Evolutionary conservation across 768 basidiomycete species (phyloP).

Genomic region (Pisolithus marmoratus): DNA sequence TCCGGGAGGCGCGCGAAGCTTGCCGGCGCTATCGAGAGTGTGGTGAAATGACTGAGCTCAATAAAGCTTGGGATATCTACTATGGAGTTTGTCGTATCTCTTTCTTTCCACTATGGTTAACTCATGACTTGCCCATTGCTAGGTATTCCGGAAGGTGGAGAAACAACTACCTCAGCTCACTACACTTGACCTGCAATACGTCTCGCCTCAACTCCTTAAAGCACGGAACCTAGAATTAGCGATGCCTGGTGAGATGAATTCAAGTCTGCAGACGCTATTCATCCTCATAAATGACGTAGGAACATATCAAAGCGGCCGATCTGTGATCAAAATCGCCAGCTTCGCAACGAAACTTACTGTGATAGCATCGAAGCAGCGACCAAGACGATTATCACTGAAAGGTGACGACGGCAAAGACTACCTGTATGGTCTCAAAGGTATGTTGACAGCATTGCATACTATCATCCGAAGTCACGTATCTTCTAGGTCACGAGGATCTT

Average conservation of each 20-base stretch:
- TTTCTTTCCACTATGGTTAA: not conserved
- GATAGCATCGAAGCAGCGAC: slow-evolving; percentile 95
- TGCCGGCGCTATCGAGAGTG: slow-evolving; percentile 81
- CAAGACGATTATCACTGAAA: slow-evolving; percentile 77
- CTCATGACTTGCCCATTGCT: not conserved
- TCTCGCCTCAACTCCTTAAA: slow-evolving; percentile 87
- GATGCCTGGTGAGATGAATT: slow-evolving; percentile 66
- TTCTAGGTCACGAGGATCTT: slow-evolving; percentile 90
- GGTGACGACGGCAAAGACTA: slow-evolving; percentile 94
- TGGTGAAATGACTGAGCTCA: slow-evolving; percentile 84
- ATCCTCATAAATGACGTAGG: slow-evolving; percentile 37
- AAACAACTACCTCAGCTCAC: slow-evolving; percentile 88
- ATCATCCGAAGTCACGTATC: not conserved
- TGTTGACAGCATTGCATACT: not conserved
- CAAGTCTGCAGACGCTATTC: not conserved
- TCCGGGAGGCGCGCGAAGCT: slow-evolving; percentile 88
- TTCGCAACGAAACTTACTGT: slow-evolving; percentile 89
- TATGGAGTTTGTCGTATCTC: slow-evolving; percentile 60
- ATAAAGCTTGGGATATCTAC: slow-evolving; percentile 99
- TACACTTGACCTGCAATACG: slow-evolving; percentile 92
- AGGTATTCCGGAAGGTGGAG: slow-evolving; percentile 96
- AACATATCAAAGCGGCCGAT: slow-evolving; percentile 86
- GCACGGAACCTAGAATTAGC: slow-evolving; percentile 89
- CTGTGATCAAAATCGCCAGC: slow-evolving; percentile 73
- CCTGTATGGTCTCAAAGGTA: slow-evolving; percentile 87